phyloP scores from a whole-genome alignment of 495 filamentous ascomycete genomes.

The Pseudomonodictys pantanalensis region DNA sequence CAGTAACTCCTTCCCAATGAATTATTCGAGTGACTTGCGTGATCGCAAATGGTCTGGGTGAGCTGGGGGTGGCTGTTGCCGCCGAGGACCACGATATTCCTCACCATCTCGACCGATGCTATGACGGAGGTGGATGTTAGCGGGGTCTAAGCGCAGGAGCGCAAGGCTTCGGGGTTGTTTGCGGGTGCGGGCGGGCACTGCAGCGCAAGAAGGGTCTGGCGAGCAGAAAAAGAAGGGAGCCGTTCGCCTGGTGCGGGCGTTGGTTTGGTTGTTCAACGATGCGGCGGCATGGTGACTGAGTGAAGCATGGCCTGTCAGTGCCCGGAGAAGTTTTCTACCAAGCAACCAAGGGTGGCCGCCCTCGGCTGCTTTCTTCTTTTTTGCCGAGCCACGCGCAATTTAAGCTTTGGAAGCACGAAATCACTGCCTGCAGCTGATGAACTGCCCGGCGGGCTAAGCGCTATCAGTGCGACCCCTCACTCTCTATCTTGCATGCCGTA shows the following conservation, averaged over 20 bases:
- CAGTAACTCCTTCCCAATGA: constrained; percentile 40
- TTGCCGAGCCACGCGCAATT: constrained; percentile 18
- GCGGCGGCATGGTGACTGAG: constrained; percentile 21
- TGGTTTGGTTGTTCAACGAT: constrained; percentile 9
- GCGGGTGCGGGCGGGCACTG: not conserved
- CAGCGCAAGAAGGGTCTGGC: not conserved
- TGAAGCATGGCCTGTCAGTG: not conserved
- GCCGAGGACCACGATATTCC: constrained; percentile 91
- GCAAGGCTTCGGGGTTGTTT: not conserved
- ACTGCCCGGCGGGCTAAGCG: too few species aligned
- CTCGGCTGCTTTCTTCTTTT: not conserved
- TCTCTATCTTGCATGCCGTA: too few species aligned
- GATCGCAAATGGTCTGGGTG: constrained; percentile 61
- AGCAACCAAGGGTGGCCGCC: not conserved
- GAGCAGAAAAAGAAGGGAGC: not conserved
- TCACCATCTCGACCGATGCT: constrained; percentile 62
- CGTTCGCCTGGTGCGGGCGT: not conserved
- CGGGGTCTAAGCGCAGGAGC: not conserved
- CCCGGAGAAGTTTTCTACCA: constrained; percentile 18
- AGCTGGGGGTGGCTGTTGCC: constrained; percentile 90
- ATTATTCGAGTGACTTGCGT: not conserved
- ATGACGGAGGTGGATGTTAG: not conserved
- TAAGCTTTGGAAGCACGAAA: constrained; percentile 17
- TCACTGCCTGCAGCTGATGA: not conserved
- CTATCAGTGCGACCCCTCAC: too few species aligned